Conservation (phyloP, 228 moss, liverwort and hornwort species). For the Sphagnum fallax region DNA sequence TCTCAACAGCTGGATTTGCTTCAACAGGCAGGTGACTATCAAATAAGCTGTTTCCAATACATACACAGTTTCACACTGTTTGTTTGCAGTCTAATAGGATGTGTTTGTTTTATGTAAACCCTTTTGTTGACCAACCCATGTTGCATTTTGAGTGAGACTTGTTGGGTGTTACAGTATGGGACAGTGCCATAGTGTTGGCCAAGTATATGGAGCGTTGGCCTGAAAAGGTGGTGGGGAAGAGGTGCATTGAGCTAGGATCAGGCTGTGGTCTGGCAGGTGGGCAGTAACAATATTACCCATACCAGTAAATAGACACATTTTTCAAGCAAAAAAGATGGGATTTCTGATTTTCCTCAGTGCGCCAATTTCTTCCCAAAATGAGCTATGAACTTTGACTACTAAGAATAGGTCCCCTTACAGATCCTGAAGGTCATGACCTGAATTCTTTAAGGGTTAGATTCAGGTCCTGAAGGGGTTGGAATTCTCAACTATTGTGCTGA, state of each 20-base stretch:
- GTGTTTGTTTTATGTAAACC: neutral
- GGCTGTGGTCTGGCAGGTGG: slow-evolving; percentile 77
- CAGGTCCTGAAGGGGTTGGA: too few relatives aligned
- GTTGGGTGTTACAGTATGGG: slow-evolving; percentile 56
- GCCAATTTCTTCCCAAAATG: too few relatives aligned
- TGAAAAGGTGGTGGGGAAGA: slow-evolving; percentile 39
- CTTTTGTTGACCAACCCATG: too few relatives aligned
- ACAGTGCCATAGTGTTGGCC: slow-evolving; percentile 79
- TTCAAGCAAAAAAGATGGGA: too few relatives aligned
- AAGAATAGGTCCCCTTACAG: too few relatives aligned
- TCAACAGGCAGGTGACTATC: slow-evolving; percentile 61
- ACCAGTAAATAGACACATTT: too few relatives aligned
- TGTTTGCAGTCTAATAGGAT: neutral
- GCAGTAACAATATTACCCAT: neutral
- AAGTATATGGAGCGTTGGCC: slow-evolving; percentile 80
- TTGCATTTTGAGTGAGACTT: too few relatives aligned
- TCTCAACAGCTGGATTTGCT: slow-evolving; percentile 62
- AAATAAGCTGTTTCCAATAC: neutral
- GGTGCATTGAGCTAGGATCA: slow-evolving; percentile 71
- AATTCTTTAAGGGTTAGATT: too few relatives aligned
- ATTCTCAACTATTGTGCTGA: too few relatives aligned
- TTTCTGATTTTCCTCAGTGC: too few relatives aligned
- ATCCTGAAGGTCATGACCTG: too few relatives aligned
- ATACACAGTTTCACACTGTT: neutral
- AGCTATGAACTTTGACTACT: too few relatives aligned